Conservation (phyloP, 139 green algal genomes). For the Deuterostichococcus epilithicus region DNA sequence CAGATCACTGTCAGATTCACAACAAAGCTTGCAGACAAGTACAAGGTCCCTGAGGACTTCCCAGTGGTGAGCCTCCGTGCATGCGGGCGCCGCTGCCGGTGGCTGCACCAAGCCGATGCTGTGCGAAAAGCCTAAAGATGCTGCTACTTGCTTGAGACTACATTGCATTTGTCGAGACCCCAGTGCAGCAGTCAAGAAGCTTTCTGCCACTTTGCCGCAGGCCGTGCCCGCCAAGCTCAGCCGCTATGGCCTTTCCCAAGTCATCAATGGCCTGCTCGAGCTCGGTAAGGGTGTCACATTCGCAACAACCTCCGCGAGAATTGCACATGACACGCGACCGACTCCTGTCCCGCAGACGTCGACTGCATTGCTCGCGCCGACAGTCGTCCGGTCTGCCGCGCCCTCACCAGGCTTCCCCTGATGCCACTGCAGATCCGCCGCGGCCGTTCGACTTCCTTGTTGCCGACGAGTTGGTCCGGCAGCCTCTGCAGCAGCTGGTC, state of each 20-base stretch:
- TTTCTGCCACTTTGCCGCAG: constrained; percentile 32
- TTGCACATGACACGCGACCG: too few species aligned
- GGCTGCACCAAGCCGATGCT: background rate
- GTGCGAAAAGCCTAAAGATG: too few species aligned
- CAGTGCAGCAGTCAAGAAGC: background rate
- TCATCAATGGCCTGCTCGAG: constrained; percentile 92
- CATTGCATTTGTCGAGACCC: too few species aligned
- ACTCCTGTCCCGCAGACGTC: background rate
- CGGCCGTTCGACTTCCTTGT: constrained; percentile 95
- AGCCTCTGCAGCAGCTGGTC: constrained; percentile 76
- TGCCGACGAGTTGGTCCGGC: constrained; percentile 78
- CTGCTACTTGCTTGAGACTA: too few species aligned
- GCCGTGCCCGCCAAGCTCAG: constrained; percentile 82
- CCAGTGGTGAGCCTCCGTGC: constrained; percentile 68
- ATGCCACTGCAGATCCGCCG: constrained; percentile 51
- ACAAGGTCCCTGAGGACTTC: constrained; percentile 63
- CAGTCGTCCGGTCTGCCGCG: background rate
- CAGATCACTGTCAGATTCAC: constrained; percentile 80
- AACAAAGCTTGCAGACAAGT: constrained; percentile 72
- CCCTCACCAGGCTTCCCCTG: background rate
- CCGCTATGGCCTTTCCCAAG: constrained; percentile 90
- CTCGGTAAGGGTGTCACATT: constrained; percentile 49
- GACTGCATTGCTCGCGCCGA: too few species aligned
- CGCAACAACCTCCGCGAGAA: background rate
- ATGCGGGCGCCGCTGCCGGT: too few species aligned